Evolutionary conservation across 768 basidiomycete species (phyloP), one percentile per base, ranked within the genome.

Genomic region (Cyathus striatus): DNA sequence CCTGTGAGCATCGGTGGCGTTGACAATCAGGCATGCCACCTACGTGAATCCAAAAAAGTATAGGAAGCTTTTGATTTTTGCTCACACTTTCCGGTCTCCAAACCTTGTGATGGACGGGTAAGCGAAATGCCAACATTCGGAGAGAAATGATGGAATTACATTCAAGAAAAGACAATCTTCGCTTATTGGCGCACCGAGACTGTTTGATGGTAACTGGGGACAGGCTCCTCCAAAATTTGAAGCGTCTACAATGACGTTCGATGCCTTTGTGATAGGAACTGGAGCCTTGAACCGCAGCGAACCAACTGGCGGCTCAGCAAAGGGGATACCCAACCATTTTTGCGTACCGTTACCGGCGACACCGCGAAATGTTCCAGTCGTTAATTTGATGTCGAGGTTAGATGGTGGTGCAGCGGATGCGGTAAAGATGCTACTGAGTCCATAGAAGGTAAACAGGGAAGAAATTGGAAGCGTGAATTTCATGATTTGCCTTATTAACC

Each of bases 281-380:
- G 78, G 73, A 0, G 66, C 61, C 42, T 66, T 66, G 51, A 79
- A 75, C 2, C 76, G 63, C 20, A 77, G 56, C 4, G 52, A 30
- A 1, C 73, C 75, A 2, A 70, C 37, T 1, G 77, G 78, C 3
- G 73, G 65, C 42, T 66, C 56, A 6, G 75, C 77, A 41, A 62
- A 79, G 0, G 73, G 76, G 20, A 79, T 64, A 1, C 75, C 75
- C 12, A 75, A 62, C 66, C 72, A 79, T 47, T 59, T 54, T 27
- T 75, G 69, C 7, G 68, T 68, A 14, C 62, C 63, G 17, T 67
- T 69, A 0, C 52, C 42, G 25, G 54, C 61, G 14, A 65, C 42
- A 5, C 71, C 72, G 5, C 57, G 61, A 37, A 72, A 73, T 0
- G 50, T 60, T 6, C 72, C 72, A 6, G 62, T 58, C 5, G 57